These are phyloP conservation scores for Starmerella etchellsii DNA, from an alignment of 805 yeast genomes.

Conservation along the genomic window DNA sequence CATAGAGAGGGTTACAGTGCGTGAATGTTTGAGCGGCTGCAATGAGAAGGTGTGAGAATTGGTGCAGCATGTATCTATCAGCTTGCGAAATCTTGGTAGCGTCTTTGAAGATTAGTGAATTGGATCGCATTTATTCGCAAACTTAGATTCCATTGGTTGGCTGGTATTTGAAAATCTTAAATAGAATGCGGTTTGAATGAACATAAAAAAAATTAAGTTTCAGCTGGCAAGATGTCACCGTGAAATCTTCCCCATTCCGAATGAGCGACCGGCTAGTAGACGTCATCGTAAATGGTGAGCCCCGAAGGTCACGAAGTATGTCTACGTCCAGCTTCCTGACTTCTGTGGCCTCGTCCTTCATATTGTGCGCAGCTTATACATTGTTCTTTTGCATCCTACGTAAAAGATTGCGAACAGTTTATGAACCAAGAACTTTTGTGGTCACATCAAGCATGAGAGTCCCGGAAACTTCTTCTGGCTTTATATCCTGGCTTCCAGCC, in stretches of 20 bases:
- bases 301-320: slow-evolving; percentile 15
- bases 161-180: too few relatives aligned
- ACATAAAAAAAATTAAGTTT: too few relatives aligned
- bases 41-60: not conserved
- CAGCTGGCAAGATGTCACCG: too few relatives aligned
- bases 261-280: slow-evolving; percentile 17
- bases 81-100: too few relatives aligned
- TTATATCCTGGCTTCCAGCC: slow-evolving; percentile 46
- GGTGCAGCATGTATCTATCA: not conserved
- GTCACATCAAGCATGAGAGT: slow-evolving; percentile 33
- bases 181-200: too few relatives aligned
- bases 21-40: slow-evolving; percentile 23
- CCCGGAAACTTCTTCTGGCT: slow-evolving; percentile 25
- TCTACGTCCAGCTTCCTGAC: slow-evolving; percentile 19
- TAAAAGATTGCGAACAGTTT: slow-evolving; percentile 30
- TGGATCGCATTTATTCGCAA: too few relatives aligned
- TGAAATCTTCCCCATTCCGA: too few relatives aligned
- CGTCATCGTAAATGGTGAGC: slow-evolving; percentile 14
- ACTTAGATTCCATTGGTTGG: too few relatives aligned
- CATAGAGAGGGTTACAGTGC: slow-evolving; percentile 36
- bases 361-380: slow-evolving; percentile 39
- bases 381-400: slow-evolving; percentile 30
- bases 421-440: slow-evolving; percentile 43
- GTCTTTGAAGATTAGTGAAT: too few relatives aligned
- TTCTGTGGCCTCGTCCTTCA: slow-evolving; percentile 34